Conservation (phyloP, 163 green algal species). For the Smithsoniella earleae region DNA sequence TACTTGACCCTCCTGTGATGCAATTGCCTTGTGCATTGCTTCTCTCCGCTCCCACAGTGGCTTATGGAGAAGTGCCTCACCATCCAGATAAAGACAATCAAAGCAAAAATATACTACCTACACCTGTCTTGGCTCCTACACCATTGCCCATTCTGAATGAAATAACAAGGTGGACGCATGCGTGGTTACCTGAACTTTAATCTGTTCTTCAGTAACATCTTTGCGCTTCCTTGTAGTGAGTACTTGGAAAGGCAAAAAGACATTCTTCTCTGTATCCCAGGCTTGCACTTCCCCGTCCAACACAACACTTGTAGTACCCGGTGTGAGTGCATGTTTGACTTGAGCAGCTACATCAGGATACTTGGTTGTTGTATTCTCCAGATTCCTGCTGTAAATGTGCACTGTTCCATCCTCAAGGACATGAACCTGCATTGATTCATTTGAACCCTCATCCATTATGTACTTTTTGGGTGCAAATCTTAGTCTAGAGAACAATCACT, state of each 20-base stretch:
- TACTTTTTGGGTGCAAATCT: no score
- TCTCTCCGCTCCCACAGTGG: conserved; percentile 70
- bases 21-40: conserved; percentile 58
- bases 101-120: conserved; percentile 70
- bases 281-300: conserved; percentile 88
- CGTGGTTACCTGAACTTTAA: conserved; percentile 83
- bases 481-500: no score
- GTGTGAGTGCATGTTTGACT: conserved; percentile 49
- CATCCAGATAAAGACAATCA: conserved; percentile 94
- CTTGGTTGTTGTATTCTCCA: conserved; percentile 85
- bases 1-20: conserved; percentile 59
- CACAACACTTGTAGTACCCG: conserved; percentile 59
- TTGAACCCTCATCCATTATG: neutral
- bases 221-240: conserved; percentile 81
- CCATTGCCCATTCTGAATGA: no score
- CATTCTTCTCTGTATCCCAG: conserved; percentile 62
- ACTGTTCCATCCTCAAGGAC: conserved; percentile 56
- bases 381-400: conserved; percentile 72
- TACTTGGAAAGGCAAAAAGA: conserved; percentile 92
- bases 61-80: conserved; percentile 62
- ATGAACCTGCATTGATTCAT: conserved; percentile 57
- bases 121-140: no score
- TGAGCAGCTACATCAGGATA: conserved; percentile 68
- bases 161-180: no score
- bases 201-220: conserved; percentile 74